These are phyloP conservation scores for Xanthoconium purpureum DNA, from an alignment of 768 basidiomycete species.

Conservation along the genomic window DNA sequence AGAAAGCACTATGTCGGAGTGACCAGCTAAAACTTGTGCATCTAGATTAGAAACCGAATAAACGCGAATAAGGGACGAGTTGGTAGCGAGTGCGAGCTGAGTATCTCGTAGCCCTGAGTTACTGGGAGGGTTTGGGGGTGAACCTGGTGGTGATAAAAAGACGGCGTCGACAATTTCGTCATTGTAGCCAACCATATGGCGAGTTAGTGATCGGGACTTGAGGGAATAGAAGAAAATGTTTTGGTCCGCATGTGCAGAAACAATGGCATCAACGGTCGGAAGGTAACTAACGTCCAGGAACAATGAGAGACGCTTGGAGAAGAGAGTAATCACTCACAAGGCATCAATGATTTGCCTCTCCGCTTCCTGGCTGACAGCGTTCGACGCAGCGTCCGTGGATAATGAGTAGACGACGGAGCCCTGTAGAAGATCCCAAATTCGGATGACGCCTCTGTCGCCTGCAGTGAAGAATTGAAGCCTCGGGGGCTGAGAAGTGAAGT, in stretches of 20 bases:
- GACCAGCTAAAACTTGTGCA: conserved; percentile 82
- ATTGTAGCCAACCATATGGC: conserved; percentile 94
- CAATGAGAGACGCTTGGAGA: conserved; percentile 14
- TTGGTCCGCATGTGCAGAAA: conserved; percentile 92
- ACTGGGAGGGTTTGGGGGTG: conserved; percentile 19
- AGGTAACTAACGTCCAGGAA: conserved; percentile 54
- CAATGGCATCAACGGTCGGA: conserved; percentile 56
- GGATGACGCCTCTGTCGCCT: conserved; percentile 84
- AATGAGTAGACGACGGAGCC: conserved; percentile 62
- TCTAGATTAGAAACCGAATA: conserved; percentile 78
- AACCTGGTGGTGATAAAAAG: conserved; percentile 58
- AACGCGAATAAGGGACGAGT: conserved; percentile 90
- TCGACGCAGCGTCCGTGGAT: conserved; percentile 39
- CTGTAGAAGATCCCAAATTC: conserved; percentile 77
- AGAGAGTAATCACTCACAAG: conserved; percentile 55
- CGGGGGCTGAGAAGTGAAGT: conserved; percentile 33
- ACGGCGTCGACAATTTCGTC: conserved; percentile 93
- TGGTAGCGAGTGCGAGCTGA: conserved; percentile 92
- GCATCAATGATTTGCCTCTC: conserved; percentile 81
- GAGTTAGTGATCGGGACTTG: conserved; percentile 54
- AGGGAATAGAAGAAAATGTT: conserved; percentile 93
- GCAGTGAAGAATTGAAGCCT: conserved; percentile 78
- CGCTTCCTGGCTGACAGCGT: conserved; percentile 58
- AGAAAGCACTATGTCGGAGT: conserved; percentile 87
- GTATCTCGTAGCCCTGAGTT: conserved; percentile 45